These are phyloP conservation scores for Austropuccinia psidii DNA, from an alignment of 1,284 basidiomycete species.

Conservation along the genomic window DNA sequence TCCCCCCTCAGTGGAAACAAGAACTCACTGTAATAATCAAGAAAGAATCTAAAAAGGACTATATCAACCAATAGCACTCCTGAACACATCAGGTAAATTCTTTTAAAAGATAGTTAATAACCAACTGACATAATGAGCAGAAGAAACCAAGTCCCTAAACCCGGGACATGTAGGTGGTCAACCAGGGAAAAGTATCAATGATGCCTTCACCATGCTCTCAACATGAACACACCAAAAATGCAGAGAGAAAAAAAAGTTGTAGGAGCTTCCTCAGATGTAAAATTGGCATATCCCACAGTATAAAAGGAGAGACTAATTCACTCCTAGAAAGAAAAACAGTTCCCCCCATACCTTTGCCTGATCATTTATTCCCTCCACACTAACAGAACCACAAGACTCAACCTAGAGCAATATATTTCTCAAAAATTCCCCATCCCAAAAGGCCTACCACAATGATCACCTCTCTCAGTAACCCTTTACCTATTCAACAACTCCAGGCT, in stretches of 20 bases:
- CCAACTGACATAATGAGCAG: background rate
- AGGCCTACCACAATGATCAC: conserved; percentile 17
- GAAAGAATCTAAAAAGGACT: background rate
- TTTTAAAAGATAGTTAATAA: conserved; percentile 16
- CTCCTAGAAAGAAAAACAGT: background rate
- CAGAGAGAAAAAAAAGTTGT: background rate
- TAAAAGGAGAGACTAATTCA: background rate
- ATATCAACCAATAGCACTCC: conserved; percentile 2
- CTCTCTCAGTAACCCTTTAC: background rate
- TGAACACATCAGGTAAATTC: background rate
- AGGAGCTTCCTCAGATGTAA: background rate
- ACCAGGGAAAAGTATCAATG: background rate
- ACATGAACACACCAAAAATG: background rate
- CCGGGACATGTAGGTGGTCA: background rate
- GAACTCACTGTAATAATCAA: background rate
- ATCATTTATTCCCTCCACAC: background rate
- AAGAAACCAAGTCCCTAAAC: background rate
- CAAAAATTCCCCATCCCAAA: background rate
- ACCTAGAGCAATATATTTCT: background rate
- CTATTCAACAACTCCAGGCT: conserved; percentile 17
- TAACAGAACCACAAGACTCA: background rate
- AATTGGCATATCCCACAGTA: conserved; percentile 11
- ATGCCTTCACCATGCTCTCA: background rate
- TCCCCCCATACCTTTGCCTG: background rate
- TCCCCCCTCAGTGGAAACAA: background rate